phyloP scores from a whole-genome alignment of 163 green algal genomes.

The Dunaliella salina region DNA sequence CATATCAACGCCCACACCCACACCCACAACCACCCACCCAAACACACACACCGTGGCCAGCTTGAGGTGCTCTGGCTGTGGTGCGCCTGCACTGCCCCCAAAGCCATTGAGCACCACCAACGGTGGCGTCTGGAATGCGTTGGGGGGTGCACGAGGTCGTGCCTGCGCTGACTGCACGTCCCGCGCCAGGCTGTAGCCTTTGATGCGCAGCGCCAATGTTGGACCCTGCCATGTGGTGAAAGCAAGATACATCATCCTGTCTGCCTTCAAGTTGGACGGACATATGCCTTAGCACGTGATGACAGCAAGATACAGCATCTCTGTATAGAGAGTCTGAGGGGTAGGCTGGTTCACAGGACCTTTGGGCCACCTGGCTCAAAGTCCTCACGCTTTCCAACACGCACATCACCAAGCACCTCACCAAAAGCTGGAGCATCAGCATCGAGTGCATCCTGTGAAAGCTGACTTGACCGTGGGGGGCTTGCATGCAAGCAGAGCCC shows the following conservation, averaged over 20 bases:
- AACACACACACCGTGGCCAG: conserved; percentile 40
- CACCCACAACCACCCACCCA: too few species aligned
- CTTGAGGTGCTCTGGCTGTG: conserved; percentile 64
- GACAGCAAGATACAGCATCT: not conserved
- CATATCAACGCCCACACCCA: too few species aligned
- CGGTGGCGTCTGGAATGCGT: conserved; percentile 61
- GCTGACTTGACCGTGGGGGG: too few species aligned
- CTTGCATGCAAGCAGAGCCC: too few species aligned
- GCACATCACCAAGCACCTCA: too few species aligned
- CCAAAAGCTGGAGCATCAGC: too few species aligned
- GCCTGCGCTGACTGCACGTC: conserved; percentile 73
- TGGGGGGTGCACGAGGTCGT: conserved; percentile 57
- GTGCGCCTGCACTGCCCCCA: conserved; percentile 8
- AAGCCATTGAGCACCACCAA: conserved; percentile 97
- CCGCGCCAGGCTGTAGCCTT: conserved; percentile 73
- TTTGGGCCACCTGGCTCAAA: too few species aligned
- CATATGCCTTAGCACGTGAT: not conserved
- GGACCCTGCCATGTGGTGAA: conserved; percentile 66
- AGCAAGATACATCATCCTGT: not conserved
- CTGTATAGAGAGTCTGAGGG: too few species aligned
- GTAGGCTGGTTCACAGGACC: too few species aligned
- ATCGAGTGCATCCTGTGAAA: too few species aligned
- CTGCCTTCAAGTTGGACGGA: not conserved
- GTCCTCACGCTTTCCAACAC: too few species aligned
- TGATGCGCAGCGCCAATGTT: conserved; percentile 85